Evolutionary conservation across 306 rosid genomes (phyloP), one percentile per base, ranked within the genome.

Genomic region (Trifolium fragiferum): DNA sequence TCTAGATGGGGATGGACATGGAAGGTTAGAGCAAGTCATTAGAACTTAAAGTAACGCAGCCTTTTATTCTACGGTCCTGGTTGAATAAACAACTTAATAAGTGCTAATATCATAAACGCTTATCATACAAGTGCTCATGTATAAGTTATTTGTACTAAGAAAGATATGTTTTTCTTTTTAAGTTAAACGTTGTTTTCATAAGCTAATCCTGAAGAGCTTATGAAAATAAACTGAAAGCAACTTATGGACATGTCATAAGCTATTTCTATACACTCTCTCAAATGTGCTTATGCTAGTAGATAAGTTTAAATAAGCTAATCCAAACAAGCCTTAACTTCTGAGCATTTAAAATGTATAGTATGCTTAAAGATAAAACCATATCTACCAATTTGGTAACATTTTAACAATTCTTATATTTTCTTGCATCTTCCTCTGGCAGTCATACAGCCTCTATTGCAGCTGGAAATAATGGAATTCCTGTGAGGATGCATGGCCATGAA

Each of bases 381-480:
- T 80, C 19, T 33, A 61, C 18, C 66, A 35, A 61, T 79, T 76
- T 60, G 61, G 44, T 57, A 70, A 25, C 40, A 16, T 47, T 66
- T 62, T 64, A 30, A 61, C 67, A 25, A 40, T 73, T 57, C 72
- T 19, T 47, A 67, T 72, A 40, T 64, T 81, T 49, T 23, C 76
- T 15, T 77, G 74, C 72, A 46, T 80, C 38, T 47, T 69, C 53
- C 66, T 55, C 67, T 77, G 71, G 75, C 89, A 95, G 99, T 81
- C 99, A 95, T 74, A 95, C 99, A 44, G 97, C 99, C 62, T 86
- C 99, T 72, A 95, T 95, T 78, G 99, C 99, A 23, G 99, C 99
- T 4, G 99, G 99, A 68, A 95, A 95, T 84, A 95, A 95, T 82
- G 99, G 99, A 74, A 87, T 95, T 75, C 96, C 99, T 76, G 98